Conservation (phyloP, 31 red algal genomes). For the Odonthalia washingtoniensis region DNA sequence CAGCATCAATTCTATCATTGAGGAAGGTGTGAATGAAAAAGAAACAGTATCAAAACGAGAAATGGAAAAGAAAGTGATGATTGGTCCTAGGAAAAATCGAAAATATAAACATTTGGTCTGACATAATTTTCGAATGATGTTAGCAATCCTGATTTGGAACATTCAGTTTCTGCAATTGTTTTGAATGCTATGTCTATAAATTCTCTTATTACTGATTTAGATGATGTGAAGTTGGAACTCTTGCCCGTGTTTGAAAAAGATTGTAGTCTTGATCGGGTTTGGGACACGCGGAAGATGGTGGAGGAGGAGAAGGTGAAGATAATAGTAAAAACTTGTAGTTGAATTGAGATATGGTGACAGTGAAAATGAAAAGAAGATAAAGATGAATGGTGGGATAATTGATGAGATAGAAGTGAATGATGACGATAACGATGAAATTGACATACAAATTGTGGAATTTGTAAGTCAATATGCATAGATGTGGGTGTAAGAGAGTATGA, state of each 20-base stretch:
- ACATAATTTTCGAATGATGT: neutral
- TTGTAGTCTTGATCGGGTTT: no score
- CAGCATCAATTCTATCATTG: no score
- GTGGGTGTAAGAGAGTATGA: neutral
- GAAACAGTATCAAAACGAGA: slow-evolving; percentile 18
- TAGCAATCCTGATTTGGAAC: neutral
- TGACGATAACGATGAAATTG: no score
- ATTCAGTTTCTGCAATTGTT: neutral
- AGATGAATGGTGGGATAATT: no score
- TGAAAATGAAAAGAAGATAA: no score
- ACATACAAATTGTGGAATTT: no score
- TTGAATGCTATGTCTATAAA: neutral
- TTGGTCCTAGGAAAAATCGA: neutral
- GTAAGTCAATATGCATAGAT: no score
- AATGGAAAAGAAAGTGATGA: neutral
- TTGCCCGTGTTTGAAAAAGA: neutral
- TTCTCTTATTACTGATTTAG: neutral
- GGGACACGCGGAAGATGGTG: no score
- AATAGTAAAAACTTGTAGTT: neutral
- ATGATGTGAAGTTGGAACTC: neutral
- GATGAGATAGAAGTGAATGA: no score
- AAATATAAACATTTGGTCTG: neutral
- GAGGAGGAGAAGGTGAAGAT: neutral
- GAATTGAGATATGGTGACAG: no score
- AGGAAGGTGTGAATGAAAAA: slow-evolving; percentile 29